Conservation (phyloP, 75 land plant species). For the Selaginella moellendorffii region DNA sequence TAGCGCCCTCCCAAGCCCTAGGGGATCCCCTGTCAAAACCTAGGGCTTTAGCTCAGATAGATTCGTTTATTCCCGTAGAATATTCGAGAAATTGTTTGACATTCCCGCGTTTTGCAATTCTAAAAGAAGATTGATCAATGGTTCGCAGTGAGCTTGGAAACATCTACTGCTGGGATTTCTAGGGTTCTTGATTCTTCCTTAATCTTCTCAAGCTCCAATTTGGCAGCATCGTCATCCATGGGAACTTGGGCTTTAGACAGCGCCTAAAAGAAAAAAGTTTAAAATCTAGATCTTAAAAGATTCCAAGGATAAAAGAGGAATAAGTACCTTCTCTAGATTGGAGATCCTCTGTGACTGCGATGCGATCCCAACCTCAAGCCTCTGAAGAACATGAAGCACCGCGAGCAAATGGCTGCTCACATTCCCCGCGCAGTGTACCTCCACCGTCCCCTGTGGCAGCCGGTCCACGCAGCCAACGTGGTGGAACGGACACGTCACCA, state of each 20-base stretch:
- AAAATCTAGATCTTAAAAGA: neutral
- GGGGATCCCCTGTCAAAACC: no score
- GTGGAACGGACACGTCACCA: conserved; percentile 73
- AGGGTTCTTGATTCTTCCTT: neutral
- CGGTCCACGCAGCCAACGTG: conserved; percentile 46
- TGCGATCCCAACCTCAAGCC: neutral
- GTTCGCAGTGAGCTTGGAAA: neutral
- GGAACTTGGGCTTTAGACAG: no score
- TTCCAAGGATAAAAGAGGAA: neutral
- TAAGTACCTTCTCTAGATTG: neutral
- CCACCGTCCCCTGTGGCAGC: conserved; percentile 27
- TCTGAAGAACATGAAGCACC: neutral
- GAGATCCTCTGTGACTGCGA: neutral
- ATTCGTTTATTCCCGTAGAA: no score
- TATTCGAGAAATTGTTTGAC: no score
- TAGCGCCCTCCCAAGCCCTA: neutral
- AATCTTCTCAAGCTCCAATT: neutral
- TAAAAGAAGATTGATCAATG: no score
- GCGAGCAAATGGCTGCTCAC: neutral
- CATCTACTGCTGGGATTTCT: neutral
- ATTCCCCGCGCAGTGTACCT: neutral
- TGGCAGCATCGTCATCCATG: neutral
- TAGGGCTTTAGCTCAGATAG: no score
- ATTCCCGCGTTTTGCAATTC: no score
- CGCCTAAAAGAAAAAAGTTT: neutral